phyloP scores from a whole-genome alignment of 1,284 basidiomycete species.

The Fomitopsis betulina region DNA sequence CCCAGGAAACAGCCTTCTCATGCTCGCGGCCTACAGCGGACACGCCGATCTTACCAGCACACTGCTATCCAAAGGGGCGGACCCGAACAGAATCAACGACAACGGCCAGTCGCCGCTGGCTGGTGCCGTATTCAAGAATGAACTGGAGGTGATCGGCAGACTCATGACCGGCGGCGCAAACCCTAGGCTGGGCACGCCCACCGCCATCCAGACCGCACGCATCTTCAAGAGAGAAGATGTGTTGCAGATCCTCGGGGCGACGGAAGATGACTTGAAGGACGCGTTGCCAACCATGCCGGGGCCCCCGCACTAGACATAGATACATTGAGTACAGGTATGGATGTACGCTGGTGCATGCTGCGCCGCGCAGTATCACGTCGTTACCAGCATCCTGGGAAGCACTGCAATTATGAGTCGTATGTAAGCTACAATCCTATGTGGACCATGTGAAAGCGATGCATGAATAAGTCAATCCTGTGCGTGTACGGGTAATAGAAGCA shows the following conservation, averaged over 20 bases:
- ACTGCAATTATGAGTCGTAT: neutral
- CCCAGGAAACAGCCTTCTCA: slow-evolving; percentile 72
- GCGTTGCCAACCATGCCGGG: slow-evolving; percentile 20
- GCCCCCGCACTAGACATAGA: slow-evolving; percentile 11
- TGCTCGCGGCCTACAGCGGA: slow-evolving; percentile 81
- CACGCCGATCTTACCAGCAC: slow-evolving; percentile 52
- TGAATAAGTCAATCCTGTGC: neutral
- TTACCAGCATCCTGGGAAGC: neutral
- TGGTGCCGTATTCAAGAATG: slow-evolving; percentile 78
- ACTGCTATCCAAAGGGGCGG: slow-evolving; percentile 55
- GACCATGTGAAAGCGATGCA: neutral
- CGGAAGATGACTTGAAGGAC: slow-evolving; percentile 42
- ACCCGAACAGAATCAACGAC: slow-evolving; percentile 73
- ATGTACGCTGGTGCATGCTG: neutral
- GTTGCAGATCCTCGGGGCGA: slow-evolving; percentile 49
- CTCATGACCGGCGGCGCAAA: slow-evolving; percentile 67
- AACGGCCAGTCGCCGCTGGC: slow-evolving; percentile 77
- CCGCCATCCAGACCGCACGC: slow-evolving; percentile 66
- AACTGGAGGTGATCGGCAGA: slow-evolving; percentile 55
- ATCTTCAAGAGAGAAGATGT: slow-evolving; percentile 59
- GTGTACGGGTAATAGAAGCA: neutral
- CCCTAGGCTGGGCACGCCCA: slow-evolving; percentile 65
- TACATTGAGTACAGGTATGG: neutral
- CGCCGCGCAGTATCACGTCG: neutral
- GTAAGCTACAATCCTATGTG: neutral